phyloP scores from a whole-genome alignment of 2,329 filamentous ascomycete species.

The Colletotrichum sp. region DNA sequence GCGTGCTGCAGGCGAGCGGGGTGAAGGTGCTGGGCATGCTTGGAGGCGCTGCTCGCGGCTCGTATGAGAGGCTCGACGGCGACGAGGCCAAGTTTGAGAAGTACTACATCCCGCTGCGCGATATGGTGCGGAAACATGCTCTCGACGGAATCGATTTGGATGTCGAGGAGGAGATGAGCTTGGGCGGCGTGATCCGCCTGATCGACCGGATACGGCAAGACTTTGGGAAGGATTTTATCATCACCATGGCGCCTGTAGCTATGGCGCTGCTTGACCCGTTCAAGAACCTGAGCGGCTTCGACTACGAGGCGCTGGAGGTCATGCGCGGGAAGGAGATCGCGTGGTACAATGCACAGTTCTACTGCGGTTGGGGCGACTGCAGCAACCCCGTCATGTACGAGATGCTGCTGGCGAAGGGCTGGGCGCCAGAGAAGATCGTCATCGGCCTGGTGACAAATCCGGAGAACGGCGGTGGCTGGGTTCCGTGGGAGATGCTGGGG shows the following conservation, averaged over 20 bases:
- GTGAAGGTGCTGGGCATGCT: slow-evolving; percentile 87
- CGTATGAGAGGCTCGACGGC: slow-evolving; percentile 66
- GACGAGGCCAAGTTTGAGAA: slow-evolving; percentile 67
- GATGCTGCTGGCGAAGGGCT: slow-evolving; percentile 64
- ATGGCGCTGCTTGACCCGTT: slow-evolving; percentile 65
- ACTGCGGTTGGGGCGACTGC: slow-evolving; percentile 82
- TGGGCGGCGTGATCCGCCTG: slow-evolving; percentile 68
- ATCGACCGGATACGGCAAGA: slow-evolving; percentile 72
- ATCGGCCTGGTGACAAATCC: slow-evolving; percentile 83
- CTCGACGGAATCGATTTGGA: slow-evolving; percentile 80
- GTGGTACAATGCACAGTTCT: slow-evolving; percentile 94
- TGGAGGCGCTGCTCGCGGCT: slow-evolving; percentile 82
- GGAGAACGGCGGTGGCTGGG: slow-evolving; percentile 67
- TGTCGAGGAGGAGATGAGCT: slow-evolving; percentile 77
- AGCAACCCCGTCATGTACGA: slow-evolving; percentile 53
- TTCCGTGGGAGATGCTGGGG: slow-evolving; percentile 52
- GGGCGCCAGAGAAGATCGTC: slow-evolving; percentile 76
- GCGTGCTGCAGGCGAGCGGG: slow-evolving; percentile 72
- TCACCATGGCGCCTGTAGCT: slow-evolving; percentile 83
- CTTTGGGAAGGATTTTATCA: slow-evolving; percentile 74
- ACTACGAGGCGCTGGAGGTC: slow-evolving; percentile 76
- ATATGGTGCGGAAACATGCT: slow-evolving; percentile 64
- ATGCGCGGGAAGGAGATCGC: slow-evolving; percentile 69
- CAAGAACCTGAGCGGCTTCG: slow-evolving; percentile 79
- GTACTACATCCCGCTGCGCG: slow-evolving; percentile 73